Conservation (phyloP, 2,329 filamentous ascomycete genomes). For the Tolypocladium tundrense region DNA sequence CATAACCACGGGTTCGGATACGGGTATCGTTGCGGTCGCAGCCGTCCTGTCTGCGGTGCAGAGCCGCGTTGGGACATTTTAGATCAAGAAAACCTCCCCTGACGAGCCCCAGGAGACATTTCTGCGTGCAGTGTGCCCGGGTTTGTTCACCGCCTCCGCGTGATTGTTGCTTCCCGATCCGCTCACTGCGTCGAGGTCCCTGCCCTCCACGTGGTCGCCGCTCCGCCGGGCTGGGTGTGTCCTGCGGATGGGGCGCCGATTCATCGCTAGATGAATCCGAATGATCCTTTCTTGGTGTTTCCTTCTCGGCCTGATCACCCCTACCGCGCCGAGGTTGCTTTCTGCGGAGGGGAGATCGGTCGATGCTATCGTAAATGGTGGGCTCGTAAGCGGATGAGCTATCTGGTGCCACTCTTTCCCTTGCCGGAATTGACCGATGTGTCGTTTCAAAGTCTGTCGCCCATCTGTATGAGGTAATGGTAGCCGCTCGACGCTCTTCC, state of each 20-base stretch:
- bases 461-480: constrained; percentile 4
- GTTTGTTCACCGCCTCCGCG: background rate
- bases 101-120: constrained; percentile 23
- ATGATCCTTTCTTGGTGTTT: constrained; percentile 1
- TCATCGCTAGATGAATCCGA: no score
- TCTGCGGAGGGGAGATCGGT: no score
- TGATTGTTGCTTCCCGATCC: constrained; percentile 3
- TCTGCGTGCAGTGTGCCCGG: constrained; percentile 24
- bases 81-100: constrained; percentile 17
- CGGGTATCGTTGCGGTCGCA: no score
- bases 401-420: constrained; percentile 3
- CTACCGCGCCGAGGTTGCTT: no score
- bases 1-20: no score
- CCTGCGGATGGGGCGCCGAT: background rate
- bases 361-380: constrained; percentile 8
- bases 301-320: no score
- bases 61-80: constrained; percentile 21
- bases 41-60: constrained; percentile 15
- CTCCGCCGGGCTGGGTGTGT: background rate
- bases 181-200: constrained; percentile 9
- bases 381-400: constrained; percentile 7
- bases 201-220: background rate
- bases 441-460: constrained; percentile 13
- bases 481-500: background rate
- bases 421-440: constrained; percentile 7